These are phyloP conservation scores for Alternaria sp. DNA, from an alignment of 2,329 filamentous ascomycete species.

Conservation along the genomic window DNA sequence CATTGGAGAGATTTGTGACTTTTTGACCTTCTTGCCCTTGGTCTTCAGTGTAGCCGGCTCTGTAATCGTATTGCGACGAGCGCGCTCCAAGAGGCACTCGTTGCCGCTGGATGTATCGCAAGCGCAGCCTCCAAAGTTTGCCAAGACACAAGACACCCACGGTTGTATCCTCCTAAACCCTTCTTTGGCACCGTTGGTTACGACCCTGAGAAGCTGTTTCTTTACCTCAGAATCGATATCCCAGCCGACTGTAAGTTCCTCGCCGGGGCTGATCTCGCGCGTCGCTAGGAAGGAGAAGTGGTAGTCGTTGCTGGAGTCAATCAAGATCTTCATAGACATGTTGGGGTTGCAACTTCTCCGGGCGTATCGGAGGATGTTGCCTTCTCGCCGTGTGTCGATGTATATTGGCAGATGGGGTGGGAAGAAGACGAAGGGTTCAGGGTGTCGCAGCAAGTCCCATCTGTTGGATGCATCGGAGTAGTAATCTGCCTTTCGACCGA, in stretches of 20 bases:
- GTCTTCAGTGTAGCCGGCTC: constrained; percentile 48
- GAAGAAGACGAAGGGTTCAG: constrained; percentile 65
- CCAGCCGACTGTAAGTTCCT: constrained; percentile 73
- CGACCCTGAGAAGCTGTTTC: constrained; percentile 65
- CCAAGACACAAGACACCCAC: constrained; percentile 73
- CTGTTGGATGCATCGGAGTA: constrained; percentile 53
- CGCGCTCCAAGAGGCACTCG: constrained; percentile 46
- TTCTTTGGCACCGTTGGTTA: constrained; percentile 67
- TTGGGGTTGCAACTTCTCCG: constrained; percentile 92
- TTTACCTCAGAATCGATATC: constrained; percentile 57
- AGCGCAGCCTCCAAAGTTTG: constrained; percentile 80
- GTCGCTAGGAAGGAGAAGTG: constrained; percentile 93
- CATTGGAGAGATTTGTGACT: constrained; percentile 59
- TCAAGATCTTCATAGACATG: constrained; percentile 82
- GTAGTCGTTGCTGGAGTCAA: constrained; percentile 72
- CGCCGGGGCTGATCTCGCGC: constrained; percentile 71
- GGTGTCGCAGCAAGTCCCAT: constrained; percentile 56
- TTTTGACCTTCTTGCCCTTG: constrained; percentile 57
- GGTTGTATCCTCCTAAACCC: constrained; percentile 66
- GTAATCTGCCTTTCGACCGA: constrained; percentile 57
- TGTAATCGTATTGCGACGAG: constrained; percentile 38
- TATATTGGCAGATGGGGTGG: constrained; percentile 87
- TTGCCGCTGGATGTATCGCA: constrained; percentile 60
- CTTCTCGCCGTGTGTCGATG: constrained; percentile 89
- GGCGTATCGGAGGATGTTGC: constrained; percentile 85